These are phyloP conservation scores for Xylaria sp. DNA, from an alignment of 2,329 filamentous ascomycete genomes.

Conservation along the genomic window DNA sequence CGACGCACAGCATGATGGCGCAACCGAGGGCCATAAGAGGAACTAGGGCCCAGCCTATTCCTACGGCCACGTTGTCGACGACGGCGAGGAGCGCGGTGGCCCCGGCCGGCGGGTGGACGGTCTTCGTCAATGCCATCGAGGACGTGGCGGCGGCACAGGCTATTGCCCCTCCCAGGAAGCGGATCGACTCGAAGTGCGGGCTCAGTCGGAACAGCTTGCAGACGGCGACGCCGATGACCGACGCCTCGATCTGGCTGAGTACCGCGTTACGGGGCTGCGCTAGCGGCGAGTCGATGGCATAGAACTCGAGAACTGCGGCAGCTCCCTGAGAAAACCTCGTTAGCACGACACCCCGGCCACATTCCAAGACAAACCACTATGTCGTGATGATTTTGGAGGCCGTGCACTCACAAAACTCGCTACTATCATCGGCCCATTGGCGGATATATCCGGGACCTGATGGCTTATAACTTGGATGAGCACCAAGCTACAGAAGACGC, in stretches of 20 bases:
- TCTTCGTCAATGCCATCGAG: slow-evolving; percentile 71
- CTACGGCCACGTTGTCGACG: slow-evolving; percentile 54
- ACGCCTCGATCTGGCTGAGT: slow-evolving; percentile 66
- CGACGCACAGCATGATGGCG: slow-evolving; percentile 62
- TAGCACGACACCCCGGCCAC: neutral
- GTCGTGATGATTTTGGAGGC: neutral
- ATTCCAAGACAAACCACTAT: neutral
- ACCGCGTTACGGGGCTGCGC: slow-evolving; percentile 73
- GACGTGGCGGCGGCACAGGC: slow-evolving; percentile 65
- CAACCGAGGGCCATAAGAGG: slow-evolving; percentile 64
- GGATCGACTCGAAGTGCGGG: slow-evolving; percentile 51
- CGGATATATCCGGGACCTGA: slow-evolving; percentile 56
- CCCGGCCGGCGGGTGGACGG: slow-evolving; percentile 73
- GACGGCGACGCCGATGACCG: slow-evolving; percentile 62
- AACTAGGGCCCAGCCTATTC: slow-evolving; percentile 70
- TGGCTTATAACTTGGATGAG: slow-evolving; percentile 61
- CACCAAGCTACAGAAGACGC: slow-evolving; percentile 63
- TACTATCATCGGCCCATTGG: slow-evolving; percentile 62
- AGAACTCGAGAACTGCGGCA: slow-evolving; percentile 75
- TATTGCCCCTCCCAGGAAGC: slow-evolving; percentile 67
- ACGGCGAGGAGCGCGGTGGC: slow-evolving; percentile 73
- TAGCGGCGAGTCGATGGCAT: slow-evolving; percentile 70
- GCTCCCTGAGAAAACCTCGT: slow-evolving; percentile 57
- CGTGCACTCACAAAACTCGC: slow-evolving; percentile 66
- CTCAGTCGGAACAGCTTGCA: slow-evolving; percentile 66